Percentiles rank a stretch among this genome's conserved stretches.
phyloP scores from a whole-genome alignment of 768 basidiomycete species.

The Rossbeevera mucosa region DNA sequence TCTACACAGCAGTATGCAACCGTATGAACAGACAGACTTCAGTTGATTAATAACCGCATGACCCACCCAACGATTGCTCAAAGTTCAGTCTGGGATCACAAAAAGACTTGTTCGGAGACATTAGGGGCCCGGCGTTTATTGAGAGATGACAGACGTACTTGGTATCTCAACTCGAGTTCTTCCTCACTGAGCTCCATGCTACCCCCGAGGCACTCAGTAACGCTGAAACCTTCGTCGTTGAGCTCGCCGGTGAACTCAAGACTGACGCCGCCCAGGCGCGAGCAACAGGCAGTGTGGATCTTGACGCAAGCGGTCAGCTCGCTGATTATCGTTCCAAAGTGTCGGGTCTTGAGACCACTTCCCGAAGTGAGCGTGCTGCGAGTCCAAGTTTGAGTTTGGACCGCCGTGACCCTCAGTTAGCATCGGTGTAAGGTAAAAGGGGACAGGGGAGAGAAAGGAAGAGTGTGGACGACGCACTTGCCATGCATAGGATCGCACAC shows the following conservation, averaged over 20 bases:
- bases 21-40: not conserved
- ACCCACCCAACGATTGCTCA: slow-evolving; percentile 87
- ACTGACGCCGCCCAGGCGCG: slow-evolving; percentile 77
- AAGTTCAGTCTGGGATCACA: slow-evolving; percentile 94
- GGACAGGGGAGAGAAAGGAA: not conserved
- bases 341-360: slow-evolving; percentile 81
- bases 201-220: slow-evolving; percentile 95
- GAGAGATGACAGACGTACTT: slow-evolving; percentile 41
- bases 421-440: too few species aligned
- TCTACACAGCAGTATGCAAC: slow-evolving; percentile 37
- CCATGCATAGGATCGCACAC: slow-evolving; percentile 99
- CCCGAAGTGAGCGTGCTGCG: slow-evolving; percentile 76
- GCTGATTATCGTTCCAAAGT: slow-evolving; percentile 83
- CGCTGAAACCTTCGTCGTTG: slow-evolving; percentile 85
- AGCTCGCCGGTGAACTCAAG: slow-evolving; percentile 92
- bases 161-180: slow-evolving; percentile 84
- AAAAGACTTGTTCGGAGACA: slow-evolving; percentile 58
- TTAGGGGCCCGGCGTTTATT: not conserved
- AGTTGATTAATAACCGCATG: not conserved
- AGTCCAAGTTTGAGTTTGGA: not conserved
- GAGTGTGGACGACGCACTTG: slow-evolving; percentile 56
- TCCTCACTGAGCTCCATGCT: slow-evolving; percentile 93
- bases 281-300: slow-evolving; percentile 72
- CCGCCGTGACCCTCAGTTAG: not conserved
- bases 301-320: slow-evolving; percentile 80